Evolutionary conservation across 1,284 basidiomycete species (phyloP).

Genomic region (Pseudozyma hubeiensis): DNA sequence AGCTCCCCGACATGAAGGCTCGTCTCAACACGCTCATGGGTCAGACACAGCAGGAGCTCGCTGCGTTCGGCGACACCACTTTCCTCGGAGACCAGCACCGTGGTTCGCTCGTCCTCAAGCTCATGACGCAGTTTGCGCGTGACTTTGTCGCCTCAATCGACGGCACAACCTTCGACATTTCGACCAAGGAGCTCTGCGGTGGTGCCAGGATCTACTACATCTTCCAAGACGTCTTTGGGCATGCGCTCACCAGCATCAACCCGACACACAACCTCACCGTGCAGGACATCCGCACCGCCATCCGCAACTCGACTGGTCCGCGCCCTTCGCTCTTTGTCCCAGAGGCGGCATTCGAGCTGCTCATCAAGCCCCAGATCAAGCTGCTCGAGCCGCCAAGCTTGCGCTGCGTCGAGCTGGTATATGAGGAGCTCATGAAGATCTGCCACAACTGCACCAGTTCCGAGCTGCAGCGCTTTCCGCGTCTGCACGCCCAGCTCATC

Average conservation of each 20-base stretch:
- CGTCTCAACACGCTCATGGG: conserved; percentile 97
- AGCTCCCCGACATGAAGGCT: conserved; percentile 99
- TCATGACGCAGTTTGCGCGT: conserved; percentile 98
- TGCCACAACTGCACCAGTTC: conserved; percentile 96
- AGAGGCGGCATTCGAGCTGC: conserved; percentile 94
- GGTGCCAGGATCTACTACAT: conserved; percentile 99
- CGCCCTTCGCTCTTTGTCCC: conserved; percentile 96
- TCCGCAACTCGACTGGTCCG: conserved; percentile 97
- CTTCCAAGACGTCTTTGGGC: conserved; percentile 98
- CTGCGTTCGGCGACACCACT: conserved; percentile 92
- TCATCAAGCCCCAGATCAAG: conserved; percentile 99
- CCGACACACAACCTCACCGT: conserved; percentile 90
- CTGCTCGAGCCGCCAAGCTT: conserved; percentile 91
- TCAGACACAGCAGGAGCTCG: conserved; percentile 97
- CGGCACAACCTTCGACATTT: conserved; percentile 95
- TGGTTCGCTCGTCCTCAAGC: conserved; percentile 73
- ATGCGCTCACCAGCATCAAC: conserved; percentile 89
- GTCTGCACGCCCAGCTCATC: conserved; percentile 90
- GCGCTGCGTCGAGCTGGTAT: conserved; percentile 96
- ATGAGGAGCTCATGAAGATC: conserved; percentile 99
- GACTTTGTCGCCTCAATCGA: conserved; percentile 98
- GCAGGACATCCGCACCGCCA: conserved; percentile 96
- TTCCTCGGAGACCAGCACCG: conserved; percentile 92
- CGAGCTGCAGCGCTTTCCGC: conserved; percentile 96
- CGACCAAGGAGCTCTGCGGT: conserved; percentile 97